These are phyloP conservation scores for Talaromyces rugulosus DNA, from an alignment of 2,329 filamentous ascomycete species.

Conservation along the genomic window DNA sequence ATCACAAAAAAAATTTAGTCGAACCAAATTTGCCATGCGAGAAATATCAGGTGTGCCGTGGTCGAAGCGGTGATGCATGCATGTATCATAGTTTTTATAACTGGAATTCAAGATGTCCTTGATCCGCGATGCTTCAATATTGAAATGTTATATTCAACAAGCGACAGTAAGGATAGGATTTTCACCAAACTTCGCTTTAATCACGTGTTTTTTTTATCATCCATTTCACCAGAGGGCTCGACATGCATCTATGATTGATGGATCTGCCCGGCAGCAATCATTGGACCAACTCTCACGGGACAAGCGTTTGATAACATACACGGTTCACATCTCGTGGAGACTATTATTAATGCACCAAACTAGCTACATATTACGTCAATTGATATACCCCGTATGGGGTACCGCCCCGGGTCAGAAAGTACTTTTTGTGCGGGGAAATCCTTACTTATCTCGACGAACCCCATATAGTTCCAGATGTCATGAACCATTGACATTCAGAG, in stretches of 20 bases:
- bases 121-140: neutral
- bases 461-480: neutral
- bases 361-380: neutral
- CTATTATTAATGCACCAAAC: neutral
- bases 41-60: neutral
- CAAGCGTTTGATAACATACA: neutral
- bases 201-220: neutral
- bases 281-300: neutral
- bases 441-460: neutral
- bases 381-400: neutral
- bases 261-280: neutral
- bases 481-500: neutral
- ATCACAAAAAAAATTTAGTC: neutral
- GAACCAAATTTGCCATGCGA: neutral
- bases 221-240: neutral
- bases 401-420: neutral
- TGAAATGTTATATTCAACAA: neutral
- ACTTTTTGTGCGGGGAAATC: neutral
- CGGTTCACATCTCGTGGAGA: neutral
- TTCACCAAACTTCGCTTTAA: neutral
- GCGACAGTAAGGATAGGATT: too few species aligned
- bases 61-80: neutral
- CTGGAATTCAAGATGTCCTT: neutral
- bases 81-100: slow-evolving; percentile 2
- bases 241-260: too few species aligned